Evolutionary conservation across 306 rosid species (phyloP).

Genomic region (Betula pendula): DNA sequence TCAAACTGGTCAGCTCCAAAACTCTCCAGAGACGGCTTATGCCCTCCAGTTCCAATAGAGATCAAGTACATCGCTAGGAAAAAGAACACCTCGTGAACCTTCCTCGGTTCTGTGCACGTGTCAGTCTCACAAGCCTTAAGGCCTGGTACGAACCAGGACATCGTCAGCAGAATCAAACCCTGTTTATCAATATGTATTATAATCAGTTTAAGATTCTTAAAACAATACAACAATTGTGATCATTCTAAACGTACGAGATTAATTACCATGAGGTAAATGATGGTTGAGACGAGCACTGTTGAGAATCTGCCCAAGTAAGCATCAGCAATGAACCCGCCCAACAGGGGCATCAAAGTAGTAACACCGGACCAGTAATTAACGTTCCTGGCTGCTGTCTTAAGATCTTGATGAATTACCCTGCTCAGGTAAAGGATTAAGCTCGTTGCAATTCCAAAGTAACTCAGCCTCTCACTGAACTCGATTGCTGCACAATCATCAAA

Average conservation of each 20-base stretch:
- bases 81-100: conserved; percentile 67
- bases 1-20: conserved; percentile 96
- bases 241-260: neutral
- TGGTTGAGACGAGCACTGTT: conserved; percentile 60
- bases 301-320: conserved; percentile 82
- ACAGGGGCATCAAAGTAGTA: conserved; percentile 78
- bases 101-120: conserved; percentile 57
- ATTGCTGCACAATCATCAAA: conserved; percentile 52
- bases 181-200: conserved; percentile 27
- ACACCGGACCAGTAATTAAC: conserved; percentile 92
- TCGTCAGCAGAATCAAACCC: conserved; percentile 74
- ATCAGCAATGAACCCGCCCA: conserved; percentile 94
- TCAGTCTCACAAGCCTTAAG: conserved; percentile 55
- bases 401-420: conserved; percentile 70
- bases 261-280: conserved; percentile 71
- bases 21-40: conserved; percentile 87
- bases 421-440: conserved; percentile 84
- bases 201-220: neutral
- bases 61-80: conserved; percentile 73
- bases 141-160: conserved; percentile 78
- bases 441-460: conserved; percentile 81
- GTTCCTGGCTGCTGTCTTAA: conserved; percentile 75
- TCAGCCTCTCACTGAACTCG: conserved; percentile 91
- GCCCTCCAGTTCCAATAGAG: conserved; percentile 89
- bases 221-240: neutral